These are phyloP conservation scores for Coemansia sp. DNA, from an alignment of 192 early-diverging fungal species.

Conservation along the genomic window DNA sequence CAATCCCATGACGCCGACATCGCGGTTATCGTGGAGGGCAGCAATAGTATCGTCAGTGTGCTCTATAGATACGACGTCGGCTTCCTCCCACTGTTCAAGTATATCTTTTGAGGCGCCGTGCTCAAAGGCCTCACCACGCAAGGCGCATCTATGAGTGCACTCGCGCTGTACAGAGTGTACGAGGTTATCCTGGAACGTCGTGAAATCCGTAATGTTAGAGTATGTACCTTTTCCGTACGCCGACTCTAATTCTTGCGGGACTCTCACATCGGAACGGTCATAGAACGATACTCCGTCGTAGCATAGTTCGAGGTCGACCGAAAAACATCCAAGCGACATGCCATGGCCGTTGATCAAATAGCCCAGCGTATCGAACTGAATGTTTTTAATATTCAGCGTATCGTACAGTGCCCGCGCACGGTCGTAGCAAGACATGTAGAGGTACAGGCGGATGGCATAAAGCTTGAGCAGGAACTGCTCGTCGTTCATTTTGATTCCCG, in stretches of 20 bases:
- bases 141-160: conserved; percentile 65
- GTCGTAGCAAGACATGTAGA: conserved; percentile 64
- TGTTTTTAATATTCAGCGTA: conserved; percentile 85
- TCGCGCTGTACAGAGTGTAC: conserved; percentile 75
- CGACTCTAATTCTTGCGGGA: conserved; percentile 85
- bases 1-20: conserved; percentile 64
- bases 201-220: conserved; percentile 90
- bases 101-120: conserved; percentile 56
- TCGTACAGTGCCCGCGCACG: conserved; percentile 66
- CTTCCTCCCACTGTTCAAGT: conserved; percentile 60
- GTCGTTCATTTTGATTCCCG: conserved; percentile 71
- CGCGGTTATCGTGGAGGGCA: conserved; percentile 69
- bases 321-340: conserved; percentile 33
- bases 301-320: conserved; percentile 58
- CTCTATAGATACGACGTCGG: conserved; percentile 59
- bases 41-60: conserved; percentile 57
- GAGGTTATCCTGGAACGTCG: conserved; percentile 76
- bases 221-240: conserved; percentile 84
- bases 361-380: conserved; percentile 89
- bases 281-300: conserved; percentile 76
- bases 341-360: conserved; percentile 52
- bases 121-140: conserved; percentile 66
- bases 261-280: conserved; percentile 73
- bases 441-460: conserved; percentile 81
- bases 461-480: conserved; percentile 88